Base-by-base conservation (phyloP, 2,329 filamentous ascomycete genomes). In the Epichloe uncinata region DNA sequence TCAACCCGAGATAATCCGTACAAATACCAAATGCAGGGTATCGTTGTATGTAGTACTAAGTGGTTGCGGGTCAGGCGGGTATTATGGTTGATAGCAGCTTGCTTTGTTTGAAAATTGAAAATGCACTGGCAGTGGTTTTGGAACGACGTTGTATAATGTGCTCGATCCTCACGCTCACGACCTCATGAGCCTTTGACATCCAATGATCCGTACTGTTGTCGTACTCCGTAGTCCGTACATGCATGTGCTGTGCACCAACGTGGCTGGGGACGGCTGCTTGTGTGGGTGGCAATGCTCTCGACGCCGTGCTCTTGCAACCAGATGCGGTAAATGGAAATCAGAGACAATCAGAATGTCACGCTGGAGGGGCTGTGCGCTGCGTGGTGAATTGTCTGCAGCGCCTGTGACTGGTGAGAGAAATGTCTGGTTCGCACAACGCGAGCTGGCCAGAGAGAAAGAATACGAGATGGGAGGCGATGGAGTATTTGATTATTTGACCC, bases 391-490 rank as follows among this genome's bases (percentile, higher is more conserved):
- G 38, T 48, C 41, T 45, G 47, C 47, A 49, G 42, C 35, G 22
- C 5, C 12, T 49, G 41, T 43, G 47, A 38, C 35, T 42, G n/a
- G 42, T 40, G 18, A 43, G 42, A 49, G 18, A 30, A 38, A 18
- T 16, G 41, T 49, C 26, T 18, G 35, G 35, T 44, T 22, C 50
- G 37, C 18, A 34, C n/a, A 37, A 40, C 34, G 36, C 33, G 22
- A 45, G 36, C 18, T 22, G 48, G 20, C 33, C 40, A 45, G 30
- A 35, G 46, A 48, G 51, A 45, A 20, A 35, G 46, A 48, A 53
- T 51, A 51, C 51, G 51, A 53, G 51, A 52, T 48, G 30, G 40
- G 45, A 45, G 37, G 42, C 47, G 48, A 44, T 42, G 30, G 11
- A 33, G 7, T 22, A 5, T n/a, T 34, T 11, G 15, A 34, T n/a